Evolutionary conservation across 2,329 filamentous ascomycete species (phyloP).

Genomic region (Alternaria ethzedia): DNA sequence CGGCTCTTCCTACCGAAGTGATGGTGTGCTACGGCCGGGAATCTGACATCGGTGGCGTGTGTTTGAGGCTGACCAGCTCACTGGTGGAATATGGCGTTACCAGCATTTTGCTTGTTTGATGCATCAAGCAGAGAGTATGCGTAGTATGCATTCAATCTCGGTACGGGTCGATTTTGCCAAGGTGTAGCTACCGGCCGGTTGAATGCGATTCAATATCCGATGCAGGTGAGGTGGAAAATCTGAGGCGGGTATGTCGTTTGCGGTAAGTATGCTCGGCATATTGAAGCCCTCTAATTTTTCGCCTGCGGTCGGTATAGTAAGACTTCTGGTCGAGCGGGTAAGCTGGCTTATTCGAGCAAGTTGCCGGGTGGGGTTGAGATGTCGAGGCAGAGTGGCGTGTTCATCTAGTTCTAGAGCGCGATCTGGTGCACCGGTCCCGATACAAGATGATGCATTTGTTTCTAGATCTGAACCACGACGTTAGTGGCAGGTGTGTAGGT

Average conservation of each 20-base stretch:
- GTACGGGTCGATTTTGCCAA: slow-evolving; percentile 1
- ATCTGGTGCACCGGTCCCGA: neutral
- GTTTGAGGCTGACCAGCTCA: slow-evolving; percentile 8
- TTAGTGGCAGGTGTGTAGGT: neutral
- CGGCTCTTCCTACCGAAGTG: neutral
- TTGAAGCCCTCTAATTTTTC: neutral
- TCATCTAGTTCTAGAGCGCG: neutral
- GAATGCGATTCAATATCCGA: slow-evolving; percentile 33
- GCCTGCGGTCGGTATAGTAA: neutral
- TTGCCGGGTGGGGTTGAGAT: neutral
- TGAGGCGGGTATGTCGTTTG: slow-evolving; percentile 2
- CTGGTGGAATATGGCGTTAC: slow-evolving; percentile 14
- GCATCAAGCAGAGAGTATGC: neutral
- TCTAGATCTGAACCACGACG: neutral
- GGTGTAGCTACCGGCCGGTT: slow-evolving; percentile 24
- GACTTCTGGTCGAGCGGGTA: neutral
- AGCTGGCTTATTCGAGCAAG: neutral
- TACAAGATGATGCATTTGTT: neutral
- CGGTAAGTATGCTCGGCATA: slow-evolving; percentile 3
- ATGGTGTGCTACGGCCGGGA: neutral
- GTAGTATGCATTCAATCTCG: neutral
- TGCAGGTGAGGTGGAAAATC: slow-evolving; percentile 20
- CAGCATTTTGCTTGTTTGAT: neutral
- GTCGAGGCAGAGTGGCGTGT: neutral
- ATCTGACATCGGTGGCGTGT: slow-evolving; percentile 9